Conservation (phyloP, 805 yeast genomes). For the Candida incommunis region DNA sequence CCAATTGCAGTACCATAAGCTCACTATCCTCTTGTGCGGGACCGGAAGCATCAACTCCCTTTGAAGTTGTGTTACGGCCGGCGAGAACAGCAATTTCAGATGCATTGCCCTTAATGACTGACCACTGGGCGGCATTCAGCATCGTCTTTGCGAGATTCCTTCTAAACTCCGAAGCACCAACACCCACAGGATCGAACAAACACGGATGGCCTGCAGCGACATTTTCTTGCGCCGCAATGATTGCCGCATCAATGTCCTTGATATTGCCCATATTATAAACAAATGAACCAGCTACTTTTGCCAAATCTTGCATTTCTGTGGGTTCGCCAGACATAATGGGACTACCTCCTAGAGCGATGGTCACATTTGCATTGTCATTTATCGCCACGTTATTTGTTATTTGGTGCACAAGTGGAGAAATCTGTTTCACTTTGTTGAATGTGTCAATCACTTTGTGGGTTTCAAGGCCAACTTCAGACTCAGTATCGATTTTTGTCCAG, state of each 20-base stretch:
- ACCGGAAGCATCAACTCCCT: slow-evolving; percentile 12
- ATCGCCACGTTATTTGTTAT: slow-evolving; percentile 83
- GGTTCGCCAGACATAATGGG: slow-evolving; percentile 77
- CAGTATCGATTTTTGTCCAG: background rate
- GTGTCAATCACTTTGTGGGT: background rate
- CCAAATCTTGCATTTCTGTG: slow-evolving; percentile 55
- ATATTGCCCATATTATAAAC: slow-evolving; percentile 64
- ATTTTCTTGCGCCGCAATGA: slow-evolving; percentile 44
- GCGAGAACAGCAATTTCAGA: slow-evolving; percentile 65
- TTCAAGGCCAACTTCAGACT: background rate
- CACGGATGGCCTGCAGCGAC: slow-evolving; percentile 44
- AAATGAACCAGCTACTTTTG: slow-evolving; percentile 40
- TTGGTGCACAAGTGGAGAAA: slow-evolving; percentile 64
- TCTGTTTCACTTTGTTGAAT: slow-evolving; percentile 13
- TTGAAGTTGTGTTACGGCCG: slow-evolving; percentile 15
- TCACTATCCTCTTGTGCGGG: slow-evolving; percentile 7
- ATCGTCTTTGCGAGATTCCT: slow-evolving; percentile 32
- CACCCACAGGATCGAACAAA: slow-evolving; percentile 86
- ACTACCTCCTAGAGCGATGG: slow-evolving; percentile 71
- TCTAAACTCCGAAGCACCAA: slow-evolving; percentile 63
- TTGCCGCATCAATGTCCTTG: slow-evolving; percentile 1
- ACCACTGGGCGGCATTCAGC: slow-evolving; percentile 39
- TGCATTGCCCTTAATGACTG: slow-evolving; percentile 68
- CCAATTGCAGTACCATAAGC: slow-evolving; percentile 9
- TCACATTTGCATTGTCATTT: slow-evolving; percentile 75